phyloP scores from a whole-genome alignment of 2,329 filamentous ascomycete genomes.

The Colletotrichum theobromicola region DNA sequence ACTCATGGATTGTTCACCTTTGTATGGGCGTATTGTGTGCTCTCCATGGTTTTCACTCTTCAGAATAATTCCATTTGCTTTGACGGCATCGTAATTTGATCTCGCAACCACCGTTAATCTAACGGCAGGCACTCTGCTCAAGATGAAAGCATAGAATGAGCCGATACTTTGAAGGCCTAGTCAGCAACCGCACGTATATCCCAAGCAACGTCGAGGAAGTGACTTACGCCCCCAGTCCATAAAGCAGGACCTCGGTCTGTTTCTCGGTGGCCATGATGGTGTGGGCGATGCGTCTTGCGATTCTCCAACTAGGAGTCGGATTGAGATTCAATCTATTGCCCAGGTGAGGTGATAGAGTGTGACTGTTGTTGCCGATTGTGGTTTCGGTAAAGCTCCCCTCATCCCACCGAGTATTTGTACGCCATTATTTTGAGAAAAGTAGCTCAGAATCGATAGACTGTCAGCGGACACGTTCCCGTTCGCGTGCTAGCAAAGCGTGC shows the following conservation, averaged over 20 bases:
- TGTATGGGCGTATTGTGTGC: slow-evolving; percentile 53
- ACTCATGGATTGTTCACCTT: slow-evolving; percentile 31
- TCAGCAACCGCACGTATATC: not conserved
- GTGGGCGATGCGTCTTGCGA: not conserved
- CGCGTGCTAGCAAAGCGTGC: not conserved
- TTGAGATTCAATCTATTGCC: not conserved
- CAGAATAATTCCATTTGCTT: slow-evolving; percentile 55
- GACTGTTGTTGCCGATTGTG: not conserved
- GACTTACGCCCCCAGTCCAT: slow-evolving; percentile 59
- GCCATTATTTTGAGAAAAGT: not conserved
- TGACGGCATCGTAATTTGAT: slow-evolving; percentile 63
- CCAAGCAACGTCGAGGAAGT: not conserved
- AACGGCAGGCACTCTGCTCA: slow-evolving; percentile 46
- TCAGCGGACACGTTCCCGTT: not conserved
- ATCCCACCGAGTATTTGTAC: slow-evolving; percentile 3
- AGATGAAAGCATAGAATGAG: slow-evolving; percentile 62
- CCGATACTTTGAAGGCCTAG: slow-evolving; percentile 47
- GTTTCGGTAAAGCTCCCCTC: not conserved
- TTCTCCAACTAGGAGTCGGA: not conserved
- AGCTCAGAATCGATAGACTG: not conserved
- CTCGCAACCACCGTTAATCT: slow-evolving; percentile 65
- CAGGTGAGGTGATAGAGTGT: not conserved
- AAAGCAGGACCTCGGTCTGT: slow-evolving; percentile 45
- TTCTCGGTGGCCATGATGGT: slow-evolving; percentile 25
- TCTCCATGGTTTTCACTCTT: slow-evolving; percentile 61